A percentile compares a stretch with the other conserved stretches of the same genome.
phyloP scores from a whole-genome alignment of 768 basidiomycete genomes.

The Lactifluus rugatus region DNA sequence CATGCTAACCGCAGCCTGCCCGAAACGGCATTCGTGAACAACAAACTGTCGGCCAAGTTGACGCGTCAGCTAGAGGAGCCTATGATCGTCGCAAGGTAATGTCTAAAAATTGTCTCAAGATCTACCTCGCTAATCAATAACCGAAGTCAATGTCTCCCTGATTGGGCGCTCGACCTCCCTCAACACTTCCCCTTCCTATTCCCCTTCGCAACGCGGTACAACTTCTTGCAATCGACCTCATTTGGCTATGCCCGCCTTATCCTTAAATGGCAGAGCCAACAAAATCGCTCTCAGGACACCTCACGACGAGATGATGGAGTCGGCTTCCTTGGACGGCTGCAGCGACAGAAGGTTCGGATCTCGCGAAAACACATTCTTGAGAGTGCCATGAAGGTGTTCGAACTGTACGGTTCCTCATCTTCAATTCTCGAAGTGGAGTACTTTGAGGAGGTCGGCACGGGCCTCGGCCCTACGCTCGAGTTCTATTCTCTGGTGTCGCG shows the following conservation, averaged over 20 bases:
- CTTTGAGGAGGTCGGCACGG: conserved; percentile 97
- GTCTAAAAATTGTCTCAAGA: conserved; percentile 3
- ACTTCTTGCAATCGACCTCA: conserved; percentile 94
- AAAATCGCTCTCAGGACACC: conserved; percentile 65
- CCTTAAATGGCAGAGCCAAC: conserved; percentile 88
- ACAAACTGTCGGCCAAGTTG: conserved; percentile 96
- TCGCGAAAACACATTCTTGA: conserved; percentile 91
- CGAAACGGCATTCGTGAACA: conserved; percentile 89
- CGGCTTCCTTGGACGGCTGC: conserved; percentile 83
- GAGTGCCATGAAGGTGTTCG: conserved; percentile 93
- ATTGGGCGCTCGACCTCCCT: conserved; percentile 94
- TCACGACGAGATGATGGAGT: conserved; percentile 84
- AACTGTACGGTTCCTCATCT: conserved; percentile 89
- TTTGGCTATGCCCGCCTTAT: conserved; percentile 97
- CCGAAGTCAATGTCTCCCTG: conserved; percentile 82
- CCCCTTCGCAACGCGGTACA: conserved; percentile 95
- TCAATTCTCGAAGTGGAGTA: conserved; percentile 97
- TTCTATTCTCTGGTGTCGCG: conserved; percentile 97
- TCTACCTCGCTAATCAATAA: background rate
- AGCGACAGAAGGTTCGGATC: conserved; percentile 94
- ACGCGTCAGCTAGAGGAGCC: conserved; percentile 95
- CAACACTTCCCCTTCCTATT: conserved; percentile 98
- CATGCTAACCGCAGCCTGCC: conserved; percentile 52
- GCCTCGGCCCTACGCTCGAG: conserved; percentile 93
- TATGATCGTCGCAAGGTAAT: conserved; percentile 95